Base-by-base conservation (phyloP, 2,329 filamentous ascomycete species). In the Neoscytalidium dimidiatum region DNA sequence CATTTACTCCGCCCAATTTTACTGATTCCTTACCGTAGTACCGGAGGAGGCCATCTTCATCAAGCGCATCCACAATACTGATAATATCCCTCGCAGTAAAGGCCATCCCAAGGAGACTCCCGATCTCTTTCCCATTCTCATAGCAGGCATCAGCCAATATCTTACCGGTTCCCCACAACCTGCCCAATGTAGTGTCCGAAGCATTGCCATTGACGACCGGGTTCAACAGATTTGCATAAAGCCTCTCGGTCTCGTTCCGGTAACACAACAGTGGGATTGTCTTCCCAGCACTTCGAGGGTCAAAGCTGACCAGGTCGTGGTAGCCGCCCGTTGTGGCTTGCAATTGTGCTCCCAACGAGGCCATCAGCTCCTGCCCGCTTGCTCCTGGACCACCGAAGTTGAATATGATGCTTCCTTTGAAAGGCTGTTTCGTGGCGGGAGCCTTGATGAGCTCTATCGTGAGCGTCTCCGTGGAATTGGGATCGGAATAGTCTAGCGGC, bases 41-140 rank as follows among this genome's bases (percentile, higher is more conserved):
- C 23, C 56, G 26, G 9, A 60, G 41, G 3, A 82, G 67, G 43
- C 78, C 78, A 64, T 81, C 79, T 52, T 80, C 80, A 1, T 68
- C 72, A 2, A 82, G 67, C 1, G 80, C 78, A 57, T 84, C 81
- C 0, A 79, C 79, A 58, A 84, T 77, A 4, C 69, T 63, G 64
- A 82, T 77, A 67, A 83, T 72, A 64, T 85, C 83, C 35, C 81
- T 71, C 0, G 77, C 82, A 0, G 76, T 74, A 66, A 80, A 83
- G 0, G 79, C 77, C 0, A 80, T 83, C 9, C 82, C 80, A 3
- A 83, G 68, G 7, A 79, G 68, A 4, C 62, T 60, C 1, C 75
- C 80, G 0, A 70, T 79, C 2, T 77, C 68, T 17, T 75, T 67
- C 17, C 52, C 41, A 26, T 56, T 35, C 4, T 62, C 51, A 14